Base-by-base conservation (phyloP, 345 rosid species). In the Brassica napus region DNA sequence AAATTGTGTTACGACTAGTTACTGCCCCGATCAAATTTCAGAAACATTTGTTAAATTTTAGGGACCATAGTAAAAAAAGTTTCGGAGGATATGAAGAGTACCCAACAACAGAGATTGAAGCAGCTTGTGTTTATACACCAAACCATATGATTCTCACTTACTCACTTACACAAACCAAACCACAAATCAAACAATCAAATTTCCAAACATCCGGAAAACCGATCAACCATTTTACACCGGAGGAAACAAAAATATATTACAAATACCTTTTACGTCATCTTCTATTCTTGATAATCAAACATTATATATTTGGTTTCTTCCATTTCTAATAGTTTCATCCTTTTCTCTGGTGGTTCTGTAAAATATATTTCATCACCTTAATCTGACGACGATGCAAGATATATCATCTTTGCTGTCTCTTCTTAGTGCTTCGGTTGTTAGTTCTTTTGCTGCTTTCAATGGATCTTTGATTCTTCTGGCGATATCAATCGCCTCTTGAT, bases 351-450 rank as follows among this genome's bases (percentile, higher is more conserved):
- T 49, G 26, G 44, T 28, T 70, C 44, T 60, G 32, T 12, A 68
- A 61, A 81, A 10, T 61, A 16, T 70, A 7, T 12, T 74, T 79
- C 77, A 88, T 81, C 82, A 83, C 78, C 88, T 85, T 76, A 91
- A 87, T 77, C 88, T 91, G 72, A 91, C 83, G 6, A 91, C 93
- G 0, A 91, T 86, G 30, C 97, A 91, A 62, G 97, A 91, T 35
- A 91, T 91, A 49, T 91, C 97, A 58, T 91, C 97, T 86, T 85
- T 89, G 42, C 92, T 89, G 1, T 86, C 93, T 84, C 88, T 83
- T 81, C 82, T 83, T 35, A 91, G 32, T 10, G 93, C 93, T 82
- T 91, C 93, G 0, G 87, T 61, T 2, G 88, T 89, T 74, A 89
- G 69, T 76, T 88, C 91, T 84, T 89, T 91, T 0, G 97, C 92